These are phyloP conservation scores for Sonneratia alba DNA, from an alignment of 345 rosid species.

Conservation along the genomic window DNA sequence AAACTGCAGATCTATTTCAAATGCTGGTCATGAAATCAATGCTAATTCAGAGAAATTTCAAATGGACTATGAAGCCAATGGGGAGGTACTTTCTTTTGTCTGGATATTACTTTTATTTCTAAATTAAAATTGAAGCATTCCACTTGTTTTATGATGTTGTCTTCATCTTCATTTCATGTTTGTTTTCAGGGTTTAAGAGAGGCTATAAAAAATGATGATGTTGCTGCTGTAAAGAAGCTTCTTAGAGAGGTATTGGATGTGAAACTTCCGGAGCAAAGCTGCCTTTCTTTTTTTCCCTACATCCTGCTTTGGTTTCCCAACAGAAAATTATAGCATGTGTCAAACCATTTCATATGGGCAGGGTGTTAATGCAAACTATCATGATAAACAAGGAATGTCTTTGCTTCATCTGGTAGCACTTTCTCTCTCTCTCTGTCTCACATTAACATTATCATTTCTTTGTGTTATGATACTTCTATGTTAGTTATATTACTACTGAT, in stretches of 20 bases:
- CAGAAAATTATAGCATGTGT: background rate
- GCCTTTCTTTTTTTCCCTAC: background rate
- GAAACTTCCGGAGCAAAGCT: background rate
- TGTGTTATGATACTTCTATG: background rate
- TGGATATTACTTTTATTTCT: background rate
- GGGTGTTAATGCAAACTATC: constrained; percentile 91
- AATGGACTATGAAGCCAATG: constrained; percentile 69
- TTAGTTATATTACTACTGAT: constrained; percentile 8
- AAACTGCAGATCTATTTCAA: constrained; percentile 45
- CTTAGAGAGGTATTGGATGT: constrained; percentile 49
- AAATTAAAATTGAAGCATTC: background rate
- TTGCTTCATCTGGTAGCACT: constrained; percentile 66
- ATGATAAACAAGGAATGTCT: constrained; percentile 82
- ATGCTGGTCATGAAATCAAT: constrained; percentile 38
- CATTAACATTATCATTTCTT: background rate
- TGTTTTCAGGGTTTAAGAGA: constrained; percentile 75
- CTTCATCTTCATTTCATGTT: background rate
- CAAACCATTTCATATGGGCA: constrained; percentile 20
- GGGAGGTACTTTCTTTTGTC: constrained; percentile 50
- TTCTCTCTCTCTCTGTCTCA: constrained; percentile 10
- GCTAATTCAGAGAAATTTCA: constrained; percentile 32
- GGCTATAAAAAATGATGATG: constrained; percentile 86
- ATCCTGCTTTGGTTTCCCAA: background rate
- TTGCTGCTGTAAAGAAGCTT: constrained; percentile 70
- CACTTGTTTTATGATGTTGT: background rate